Percentiles rank a stretch among this genome's conserved stretches.
These are phyloP conservation scores for Coleophoma cylindrospora DNA, from an alignment of 2,329 filamentous ascomycete species.

Conservation along the genomic window DNA sequence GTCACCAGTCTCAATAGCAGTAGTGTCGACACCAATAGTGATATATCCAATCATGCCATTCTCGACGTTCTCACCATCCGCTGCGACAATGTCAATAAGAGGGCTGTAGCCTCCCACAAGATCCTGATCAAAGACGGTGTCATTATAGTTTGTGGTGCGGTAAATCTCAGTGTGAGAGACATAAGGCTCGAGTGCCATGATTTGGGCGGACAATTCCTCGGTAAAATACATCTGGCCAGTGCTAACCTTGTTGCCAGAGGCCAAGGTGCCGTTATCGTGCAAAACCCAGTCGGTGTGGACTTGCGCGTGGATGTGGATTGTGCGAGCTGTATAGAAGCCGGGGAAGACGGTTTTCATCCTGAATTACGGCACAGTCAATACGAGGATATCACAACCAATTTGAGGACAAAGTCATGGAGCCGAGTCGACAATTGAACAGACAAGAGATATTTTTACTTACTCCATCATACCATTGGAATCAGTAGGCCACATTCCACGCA, in stretches of 20 bases:
- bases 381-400: too few relatives aligned
- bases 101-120: slow-evolving; percentile 22
- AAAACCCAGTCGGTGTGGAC: slow-evolving; percentile 27
- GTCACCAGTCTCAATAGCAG: background rate
- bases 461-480: slow-evolving; percentile 33
- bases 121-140: background rate
- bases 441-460: background rate
- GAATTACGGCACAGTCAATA: too few relatives aligned
- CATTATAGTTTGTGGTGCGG: background rate
- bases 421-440: too few relatives aligned
- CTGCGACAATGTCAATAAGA: slow-evolving; percentile 22
- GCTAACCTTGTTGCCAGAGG: background rate
- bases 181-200: background rate
- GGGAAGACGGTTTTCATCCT: slow-evolving; percentile 34
- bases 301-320: slow-evolving; percentile 42
- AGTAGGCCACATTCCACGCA: slow-evolving; percentile 35
- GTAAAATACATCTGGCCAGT: background rate
- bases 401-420: too few relatives aligned
- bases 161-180: background rate
- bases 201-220: background rate
- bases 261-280: background rate
- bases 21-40: slow-evolving; percentile 26
- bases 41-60: slow-evolving; percentile 30
- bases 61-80: slow-evolving; percentile 24
- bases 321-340: slow-evolving; percentile 35